phyloP scores from a whole-genome alignment of 257 asterid genomes.

The Nicotiana benthamiana region DNA sequence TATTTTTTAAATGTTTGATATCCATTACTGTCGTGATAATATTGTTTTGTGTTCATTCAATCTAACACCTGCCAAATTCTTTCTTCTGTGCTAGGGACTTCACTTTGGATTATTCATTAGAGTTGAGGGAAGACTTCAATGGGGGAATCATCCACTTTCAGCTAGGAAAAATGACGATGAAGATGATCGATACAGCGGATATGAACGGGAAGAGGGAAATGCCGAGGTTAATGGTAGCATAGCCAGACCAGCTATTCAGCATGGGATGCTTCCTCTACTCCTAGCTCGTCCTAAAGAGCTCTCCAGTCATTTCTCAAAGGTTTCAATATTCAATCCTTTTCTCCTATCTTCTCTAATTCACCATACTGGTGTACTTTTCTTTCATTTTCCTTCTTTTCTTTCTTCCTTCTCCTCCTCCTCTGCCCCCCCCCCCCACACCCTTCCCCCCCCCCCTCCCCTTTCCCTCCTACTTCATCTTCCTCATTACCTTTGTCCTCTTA shows the following conservation, averaged over 20 bases:
- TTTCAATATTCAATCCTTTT: not conserved
- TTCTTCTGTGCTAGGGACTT: not conserved
- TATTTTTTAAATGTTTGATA: not conserved
- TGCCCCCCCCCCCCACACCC: too few species aligned
- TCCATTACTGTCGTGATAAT: not conserved
- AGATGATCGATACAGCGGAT: conserved; percentile 20
- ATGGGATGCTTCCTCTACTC: conserved; percentile 89
- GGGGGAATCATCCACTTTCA: not conserved
- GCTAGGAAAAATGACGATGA: not conserved
- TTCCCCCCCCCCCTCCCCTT: too few species aligned
- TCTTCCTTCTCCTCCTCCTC: too few species aligned
- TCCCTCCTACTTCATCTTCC: not conserved
- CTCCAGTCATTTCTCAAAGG: conserved; percentile 57
- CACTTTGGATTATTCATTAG: not conserved
- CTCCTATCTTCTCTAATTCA: not conserved
- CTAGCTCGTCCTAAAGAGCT: conserved; percentile 79
- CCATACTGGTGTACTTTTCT: not conserved
- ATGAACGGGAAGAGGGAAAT: conserved; percentile 61
- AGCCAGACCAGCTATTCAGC: conserved; percentile 70
- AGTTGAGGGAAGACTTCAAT: not conserved
- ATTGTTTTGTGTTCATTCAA: not conserved
- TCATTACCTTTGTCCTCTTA: not conserved
- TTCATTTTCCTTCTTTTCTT: not conserved
- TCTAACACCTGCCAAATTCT: not conserved
- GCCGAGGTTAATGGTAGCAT: conserved; percentile 83